A percentile compares a stretch with the other conserved stretches of the same genome.
Evolutionary conservation across 495 filamentous ascomycete genomes (phyloP).

Genomic region (Monascus purpureus): DNA sequence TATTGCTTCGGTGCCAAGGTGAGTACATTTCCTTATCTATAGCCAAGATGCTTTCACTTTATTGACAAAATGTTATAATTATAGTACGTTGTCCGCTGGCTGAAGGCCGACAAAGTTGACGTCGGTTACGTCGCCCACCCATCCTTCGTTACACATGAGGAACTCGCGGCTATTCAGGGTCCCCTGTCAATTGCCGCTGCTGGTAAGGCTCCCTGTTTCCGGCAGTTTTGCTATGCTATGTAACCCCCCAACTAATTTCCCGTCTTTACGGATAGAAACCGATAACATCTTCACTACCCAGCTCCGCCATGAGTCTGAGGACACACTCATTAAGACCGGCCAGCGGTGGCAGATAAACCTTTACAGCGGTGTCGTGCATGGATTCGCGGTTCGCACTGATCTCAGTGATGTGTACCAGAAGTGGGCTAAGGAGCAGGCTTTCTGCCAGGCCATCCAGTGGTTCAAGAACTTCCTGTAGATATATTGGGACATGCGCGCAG

Average conservation of each 20-base stretch:
- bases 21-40: constrained; percentile 7
- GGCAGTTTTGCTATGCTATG: background rate
- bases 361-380: constrained; percentile 62
- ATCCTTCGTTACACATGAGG: constrained; percentile 60
- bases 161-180: constrained; percentile 53
- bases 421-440: constrained; percentile 78
- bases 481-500: background rate
- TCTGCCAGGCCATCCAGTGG: constrained; percentile 67
- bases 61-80: background rate
- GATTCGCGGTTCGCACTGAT: constrained; percentile 66
- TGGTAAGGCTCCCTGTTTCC: constrained; percentile 24
- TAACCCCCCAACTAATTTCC: constrained; percentile 2
- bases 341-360: constrained; percentile 71
- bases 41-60: constrained; percentile 5
- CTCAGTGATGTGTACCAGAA: constrained; percentile 43
- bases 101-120: constrained; percentile 36
- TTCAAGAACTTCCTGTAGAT: constrained; percentile 48
- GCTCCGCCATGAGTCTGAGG: constrained; percentile 52
- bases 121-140: constrained; percentile 69
- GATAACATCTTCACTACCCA: constrained; percentile 66
- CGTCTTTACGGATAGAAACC: constrained; percentile 37
- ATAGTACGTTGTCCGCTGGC: constrained; percentile 29
- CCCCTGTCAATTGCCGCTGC: constrained; percentile 67
- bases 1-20: constrained; percentile 37
- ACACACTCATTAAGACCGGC: constrained; percentile 43